phyloP scores from a whole-genome alignment of 2,329 filamentous ascomycete genomes.

The Bipolaris bicolor region DNA sequence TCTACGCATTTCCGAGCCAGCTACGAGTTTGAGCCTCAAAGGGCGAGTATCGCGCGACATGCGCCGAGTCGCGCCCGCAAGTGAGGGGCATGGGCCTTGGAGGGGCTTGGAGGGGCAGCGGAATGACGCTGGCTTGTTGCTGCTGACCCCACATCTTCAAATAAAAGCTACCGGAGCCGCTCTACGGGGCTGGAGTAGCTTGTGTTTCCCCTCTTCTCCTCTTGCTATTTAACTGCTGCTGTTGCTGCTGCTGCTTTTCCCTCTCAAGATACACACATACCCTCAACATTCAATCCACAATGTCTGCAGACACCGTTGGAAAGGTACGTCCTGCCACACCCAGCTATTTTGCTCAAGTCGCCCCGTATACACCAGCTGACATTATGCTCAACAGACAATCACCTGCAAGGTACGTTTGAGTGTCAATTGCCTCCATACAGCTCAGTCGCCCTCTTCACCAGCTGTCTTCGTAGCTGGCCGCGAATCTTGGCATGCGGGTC shows the following conservation, averaged over 20 bases:
- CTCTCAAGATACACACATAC: conserved; percentile 23
- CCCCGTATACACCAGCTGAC: conserved; percentile 12
- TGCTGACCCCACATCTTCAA: conserved; percentile 28
- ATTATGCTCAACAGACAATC: conserved; percentile 70
- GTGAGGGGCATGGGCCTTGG: conserved; percentile 31
- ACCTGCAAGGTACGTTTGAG: conserved; percentile 87
- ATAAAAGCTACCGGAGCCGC: conserved; percentile 35
- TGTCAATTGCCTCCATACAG: conserved; percentile 34
- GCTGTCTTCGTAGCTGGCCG: not conserved
- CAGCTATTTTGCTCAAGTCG: not conserved
- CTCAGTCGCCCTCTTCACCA: not conserved
- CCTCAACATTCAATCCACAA: conserved; percentile 38
- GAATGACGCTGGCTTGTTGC: conserved; percentile 24
- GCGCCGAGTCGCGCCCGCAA: conserved; percentile 29
- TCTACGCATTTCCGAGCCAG: conserved; percentile 22
- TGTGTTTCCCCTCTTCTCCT: conserved; percentile 18
- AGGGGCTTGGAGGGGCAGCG: conserved; percentile 37
- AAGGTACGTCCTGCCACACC: conserved; percentile 42
- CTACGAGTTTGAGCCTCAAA: conserved; percentile 35
- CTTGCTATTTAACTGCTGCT: conserved; percentile 11
- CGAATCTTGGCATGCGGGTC: conserved; percentile 38
- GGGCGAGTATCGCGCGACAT: conserved; percentile 33
- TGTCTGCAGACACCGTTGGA: conserved; percentile 63
- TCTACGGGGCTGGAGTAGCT: conserved; percentile 20
- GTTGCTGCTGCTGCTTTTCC: conserved; percentile 3